Percentiles rank a stretch among this genome's conserved stretches.
Conservation (phyloP, 2,329 filamentous ascomycete genomes). For the Emergomyces pasteurianus region DNA sequence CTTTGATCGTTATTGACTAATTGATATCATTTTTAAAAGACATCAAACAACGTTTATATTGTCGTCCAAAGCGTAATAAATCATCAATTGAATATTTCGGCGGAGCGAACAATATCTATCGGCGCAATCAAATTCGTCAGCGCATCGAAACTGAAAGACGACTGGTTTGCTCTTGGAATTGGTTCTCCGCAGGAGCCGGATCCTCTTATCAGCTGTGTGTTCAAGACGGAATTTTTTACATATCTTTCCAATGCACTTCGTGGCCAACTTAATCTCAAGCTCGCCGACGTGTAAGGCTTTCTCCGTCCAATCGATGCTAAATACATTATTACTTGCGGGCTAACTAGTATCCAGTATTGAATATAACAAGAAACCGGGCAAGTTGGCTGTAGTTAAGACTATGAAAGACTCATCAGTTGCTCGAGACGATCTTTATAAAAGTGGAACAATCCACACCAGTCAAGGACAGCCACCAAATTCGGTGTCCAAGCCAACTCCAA, state of each 20-base stretch:
- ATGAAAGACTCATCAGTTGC: slow-evolving; percentile 69
- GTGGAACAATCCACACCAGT: slow-evolving; percentile 74
- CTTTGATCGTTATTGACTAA: slow-evolving; percentile 8
- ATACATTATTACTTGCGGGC: slow-evolving; percentile 7
- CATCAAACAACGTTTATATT: slow-evolving; percentile 76
- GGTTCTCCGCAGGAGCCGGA: slow-evolving; percentile 87
- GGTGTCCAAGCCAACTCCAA: slow-evolving; percentile 70
- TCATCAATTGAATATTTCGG: slow-evolving; percentile 64
- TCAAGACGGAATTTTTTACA: slow-evolving; percentile 96
- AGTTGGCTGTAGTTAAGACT: slow-evolving; percentile 78
- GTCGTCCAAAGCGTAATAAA: slow-evolving; percentile 75
- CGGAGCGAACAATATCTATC: slow-evolving; percentile 71
- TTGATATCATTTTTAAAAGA: slow-evolving; percentile 28
- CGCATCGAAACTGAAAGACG: slow-evolving; percentile 70
- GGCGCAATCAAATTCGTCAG: slow-evolving; percentile 83
- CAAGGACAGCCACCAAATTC: slow-evolving; percentile 75
- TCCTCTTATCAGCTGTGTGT: slow-evolving; percentile 80
- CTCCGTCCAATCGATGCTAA: slow-evolving; percentile 14
- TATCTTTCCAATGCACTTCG: slow-evolving; percentile 73
- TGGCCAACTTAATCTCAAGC: slow-evolving; percentile 68
- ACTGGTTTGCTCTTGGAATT: slow-evolving; percentile 90
- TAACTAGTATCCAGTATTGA: slow-evolving; percentile 48
- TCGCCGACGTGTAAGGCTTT: slow-evolving; percentile 52
- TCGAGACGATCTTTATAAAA: slow-evolving; percentile 81
- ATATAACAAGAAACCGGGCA: slow-evolving; percentile 96